Evolutionary conservation across 2,329 filamentous ascomycete genomes (phyloP).

Genomic region (Verticillium longisporum): DNA sequence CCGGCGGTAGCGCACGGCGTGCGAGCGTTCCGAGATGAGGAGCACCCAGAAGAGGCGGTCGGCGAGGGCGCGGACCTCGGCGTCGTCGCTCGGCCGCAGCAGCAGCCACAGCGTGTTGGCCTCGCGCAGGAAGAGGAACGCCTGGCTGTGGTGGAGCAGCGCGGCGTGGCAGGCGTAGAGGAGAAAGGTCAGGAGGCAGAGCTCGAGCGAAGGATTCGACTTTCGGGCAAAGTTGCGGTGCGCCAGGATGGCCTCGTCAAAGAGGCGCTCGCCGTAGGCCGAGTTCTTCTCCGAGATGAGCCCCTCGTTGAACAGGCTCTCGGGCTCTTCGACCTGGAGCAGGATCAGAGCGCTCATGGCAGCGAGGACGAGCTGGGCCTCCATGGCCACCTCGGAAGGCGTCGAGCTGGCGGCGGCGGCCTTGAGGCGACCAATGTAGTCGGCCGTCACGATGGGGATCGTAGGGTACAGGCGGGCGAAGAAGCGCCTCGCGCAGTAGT

Average conservation of each 20-base stretch:
- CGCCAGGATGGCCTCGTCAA: slow-evolving; percentile 26
- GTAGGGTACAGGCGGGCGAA: slow-evolving; percentile 31
- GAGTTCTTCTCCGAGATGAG: slow-evolving; percentile 26
- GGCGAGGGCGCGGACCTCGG: slow-evolving; percentile 16
- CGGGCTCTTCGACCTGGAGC: slow-evolving; percentile 31
- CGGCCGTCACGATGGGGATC: slow-evolving; percentile 32
- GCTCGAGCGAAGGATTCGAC: slow-evolving; percentile 28
- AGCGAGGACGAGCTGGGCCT: slow-evolving; percentile 28
- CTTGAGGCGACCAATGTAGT: slow-evolving; percentile 26
- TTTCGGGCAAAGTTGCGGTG: slow-evolving; percentile 25
- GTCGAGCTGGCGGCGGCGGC: slow-evolving; percentile 8
- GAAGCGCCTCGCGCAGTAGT: slow-evolving; percentile 31
- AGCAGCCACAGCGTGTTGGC: slow-evolving; percentile 32
- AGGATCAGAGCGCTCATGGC: slow-evolving; percentile 33
- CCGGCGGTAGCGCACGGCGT: slow-evolving; percentile 35
- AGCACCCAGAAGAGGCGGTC: slow-evolving; percentile 36
- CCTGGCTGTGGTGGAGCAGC: slow-evolving; percentile 34
- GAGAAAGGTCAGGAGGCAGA: slow-evolving; percentile 34
- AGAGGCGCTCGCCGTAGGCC: slow-evolving; percentile 28
- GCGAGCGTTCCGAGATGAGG: slow-evolving; percentile 34
- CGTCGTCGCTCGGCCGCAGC: slow-evolving; percentile 20
- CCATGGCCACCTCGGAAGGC: slow-evolving; percentile 18
- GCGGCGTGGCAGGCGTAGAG: slow-evolving; percentile 36
- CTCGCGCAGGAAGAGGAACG: slow-evolving; percentile 35
- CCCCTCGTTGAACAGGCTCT: slow-evolving; percentile 21